Conservation (phyloP, 768 basidiomycete species). For the Kwoniella sp. region DNA sequence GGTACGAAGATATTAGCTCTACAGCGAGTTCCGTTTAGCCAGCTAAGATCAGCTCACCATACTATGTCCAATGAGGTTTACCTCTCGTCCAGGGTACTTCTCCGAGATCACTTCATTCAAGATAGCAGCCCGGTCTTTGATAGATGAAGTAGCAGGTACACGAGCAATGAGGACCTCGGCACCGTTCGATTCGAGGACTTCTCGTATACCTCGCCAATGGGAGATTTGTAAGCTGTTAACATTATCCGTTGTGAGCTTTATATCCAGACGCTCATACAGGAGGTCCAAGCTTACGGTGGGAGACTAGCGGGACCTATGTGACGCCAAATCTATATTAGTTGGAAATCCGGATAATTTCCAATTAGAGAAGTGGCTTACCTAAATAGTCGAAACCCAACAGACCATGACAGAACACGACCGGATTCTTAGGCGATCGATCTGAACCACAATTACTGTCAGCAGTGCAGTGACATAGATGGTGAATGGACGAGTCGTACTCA, state of each 20-base stretch:
- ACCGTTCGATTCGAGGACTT: conserved; percentile 85
- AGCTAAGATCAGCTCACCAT: conserved; percentile 62
- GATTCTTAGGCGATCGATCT: conserved; percentile 80
- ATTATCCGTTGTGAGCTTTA: conserved; percentile 3
- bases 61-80: conserved; percentile 88
- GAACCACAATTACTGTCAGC: conserved; percentile 12
- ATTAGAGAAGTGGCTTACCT: conserved; percentile 16
- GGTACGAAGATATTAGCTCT: conserved; percentile 26
- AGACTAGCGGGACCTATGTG: conserved; percentile 46
- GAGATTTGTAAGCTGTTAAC: conserved; percentile 76
- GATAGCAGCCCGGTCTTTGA: conserved; percentile 83
- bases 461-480: neutral
- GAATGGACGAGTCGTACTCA: conserved; percentile 54
- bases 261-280: neutral
- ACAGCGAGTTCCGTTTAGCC: neutral
- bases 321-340: conserved; percentile 18
- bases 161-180: conserved; percentile 88
- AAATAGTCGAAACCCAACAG: conserved; percentile 62
- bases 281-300: conserved; percentile 35
- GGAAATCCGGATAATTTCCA: neutral
- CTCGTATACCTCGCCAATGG: conserved; percentile 96
- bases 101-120: conserved; percentile 80
- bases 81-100: conserved; percentile 75
- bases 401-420: conserved; percentile 94
- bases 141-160: conserved; percentile 88